Evolutionary conservation across 306 rosid species (phyloP), one percentile per base, ranked within the genome.

Genomic region (Pyrus pyrifolia): DNA sequence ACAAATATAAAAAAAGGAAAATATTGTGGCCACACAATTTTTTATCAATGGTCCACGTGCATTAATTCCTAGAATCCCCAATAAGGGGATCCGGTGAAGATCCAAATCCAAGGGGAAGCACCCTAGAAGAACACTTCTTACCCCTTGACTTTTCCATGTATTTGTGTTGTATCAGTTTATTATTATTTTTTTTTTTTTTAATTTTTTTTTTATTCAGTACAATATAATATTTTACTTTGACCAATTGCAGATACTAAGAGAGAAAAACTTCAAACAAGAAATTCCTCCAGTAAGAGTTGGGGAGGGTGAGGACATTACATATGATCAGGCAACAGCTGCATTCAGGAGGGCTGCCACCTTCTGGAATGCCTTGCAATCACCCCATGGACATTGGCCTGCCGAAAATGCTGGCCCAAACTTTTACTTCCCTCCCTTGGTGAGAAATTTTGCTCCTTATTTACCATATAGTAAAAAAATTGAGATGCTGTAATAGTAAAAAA

Each of bases 351-450:
- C 84, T 0, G 83, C 86, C 0, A 81, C 64, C 70, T 87, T 79
- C 68, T 59, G 82, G 29, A 81, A 92, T 0, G 87, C 88, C 19
- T 57, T 90, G 78, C 98, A 93, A 46, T 77, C 94, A 6, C 84
- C 77, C 11, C 88, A 90, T 61, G 98, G 98, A 49, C 98, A 93
- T 62, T 93, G 98, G 98, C 98, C 98, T 21, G 91, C 98, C 57
- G 88, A 89, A 74, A 85, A 84, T 79, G 85, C 98, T 4, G 97
- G 98, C 2, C 88, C 92, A 18, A 80, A 91, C 77, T 93, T 88
- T 78, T 93, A 84, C 69, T 76, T 86, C 35, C 98, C 94, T 46
- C 98, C 96, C 18, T 64, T 93, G 85, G 95, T 91, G 30, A 78
- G 81, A 58, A 64, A 9, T 5, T 61, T 49, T 49, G 19, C 67